A percentile compares a stretch with the other conserved stretches of the same genome.
Evolutionary conservation across 208 protist genomes (phyloP).

Genomic region (Leishmania guyanensis): DNA sequence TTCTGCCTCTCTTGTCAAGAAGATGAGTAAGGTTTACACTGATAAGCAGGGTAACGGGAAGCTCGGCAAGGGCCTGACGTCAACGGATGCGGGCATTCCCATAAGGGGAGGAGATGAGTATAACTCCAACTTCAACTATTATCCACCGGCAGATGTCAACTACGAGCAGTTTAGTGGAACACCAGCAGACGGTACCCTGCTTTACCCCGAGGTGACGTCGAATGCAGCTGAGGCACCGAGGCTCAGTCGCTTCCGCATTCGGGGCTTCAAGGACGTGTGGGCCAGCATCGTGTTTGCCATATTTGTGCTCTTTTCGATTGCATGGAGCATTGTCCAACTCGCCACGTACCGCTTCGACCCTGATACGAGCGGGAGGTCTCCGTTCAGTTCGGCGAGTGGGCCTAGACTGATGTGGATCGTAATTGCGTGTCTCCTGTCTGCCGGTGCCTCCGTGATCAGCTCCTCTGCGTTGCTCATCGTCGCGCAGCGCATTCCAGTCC

Average conservation of each 20-base stretch:
- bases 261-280: slow-evolving; percentile 79
- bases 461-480: slow-evolving; percentile 21
- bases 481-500: slow-evolving; percentile 21
- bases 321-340: slow-evolving; percentile 64
- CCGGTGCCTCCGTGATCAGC: slow-evolving; percentile 23
- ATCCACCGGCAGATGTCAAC: slow-evolving; percentile 48
- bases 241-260: slow-evolving; percentile 65
- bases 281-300: slow-evolving; percentile 63
- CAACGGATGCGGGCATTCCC: slow-evolving; percentile 18
- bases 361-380: background rate
- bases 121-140: slow-evolving; percentile 14
- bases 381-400: background rate
- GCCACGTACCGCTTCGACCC: slow-evolving; percentile 34
- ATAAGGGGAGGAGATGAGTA: background rate
- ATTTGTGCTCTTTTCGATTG: slow-evolving; percentile 48
- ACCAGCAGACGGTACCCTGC: slow-evolving; percentile 54
- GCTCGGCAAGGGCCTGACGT: slow-evolving; percentile 1
- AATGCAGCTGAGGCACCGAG: slow-evolving; percentile 32
- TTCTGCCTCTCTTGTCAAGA: background rate
- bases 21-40: slow-evolving; percentile 2
- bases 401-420: background rate
- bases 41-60: slow-evolving; percentile 3
- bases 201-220: slow-evolving; percentile 49
- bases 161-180: slow-evolving; percentile 29
- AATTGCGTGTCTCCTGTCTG: background rate